Evolutionary conservation across 768 basidiomycete genomes (phyloP).

Genomic region (Trametes gibbosa): DNA sequence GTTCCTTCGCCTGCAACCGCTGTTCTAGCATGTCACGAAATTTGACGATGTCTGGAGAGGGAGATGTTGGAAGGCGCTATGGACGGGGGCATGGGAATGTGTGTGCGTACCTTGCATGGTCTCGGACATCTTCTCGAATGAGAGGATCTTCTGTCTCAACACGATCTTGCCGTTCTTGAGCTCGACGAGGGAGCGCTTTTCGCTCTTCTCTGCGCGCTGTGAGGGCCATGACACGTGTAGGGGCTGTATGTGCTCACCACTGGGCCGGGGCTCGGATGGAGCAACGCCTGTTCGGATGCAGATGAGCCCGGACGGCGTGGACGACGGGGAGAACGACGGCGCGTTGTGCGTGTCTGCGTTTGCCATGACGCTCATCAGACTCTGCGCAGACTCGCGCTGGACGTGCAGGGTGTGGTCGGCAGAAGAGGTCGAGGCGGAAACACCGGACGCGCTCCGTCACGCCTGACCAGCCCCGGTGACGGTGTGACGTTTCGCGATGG

Average conservation of each 20-base stretch:
- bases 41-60: conserved; percentile 61
- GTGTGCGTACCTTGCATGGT: conserved; percentile 68
- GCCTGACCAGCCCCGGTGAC: conserved; percentile 32
- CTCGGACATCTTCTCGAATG: conserved; percentile 77
- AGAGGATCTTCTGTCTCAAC: conserved; percentile 71
- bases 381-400: background rate
- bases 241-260: conserved; percentile 4
- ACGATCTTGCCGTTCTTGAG: conserved; percentile 74
- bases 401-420: conserved; percentile 3
- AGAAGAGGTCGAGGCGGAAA: conserved; percentile 15
- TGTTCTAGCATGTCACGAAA: conserved; percentile 72
- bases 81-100: background rate
- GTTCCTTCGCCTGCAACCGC: conserved; percentile 43
- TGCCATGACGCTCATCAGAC: conserved; percentile 35
- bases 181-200: conserved; percentile 50
- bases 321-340: too few species aligned
- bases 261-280: background rate
- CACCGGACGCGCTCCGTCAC: conserved; percentile 27
- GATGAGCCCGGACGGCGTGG: background rate
- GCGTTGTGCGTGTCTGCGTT: conserved; percentile 34
- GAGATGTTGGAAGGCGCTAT: background rate
- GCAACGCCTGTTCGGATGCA: background rate
- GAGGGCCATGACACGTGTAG: conserved; percentile 6
- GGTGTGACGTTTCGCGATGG: conserved; percentile 23
- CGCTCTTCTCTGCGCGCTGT: conserved; percentile 33